Base-by-base conservation (phyloP, 2,329 filamentous ascomycete genomes). In the Rutstroemia sp. region DNA sequence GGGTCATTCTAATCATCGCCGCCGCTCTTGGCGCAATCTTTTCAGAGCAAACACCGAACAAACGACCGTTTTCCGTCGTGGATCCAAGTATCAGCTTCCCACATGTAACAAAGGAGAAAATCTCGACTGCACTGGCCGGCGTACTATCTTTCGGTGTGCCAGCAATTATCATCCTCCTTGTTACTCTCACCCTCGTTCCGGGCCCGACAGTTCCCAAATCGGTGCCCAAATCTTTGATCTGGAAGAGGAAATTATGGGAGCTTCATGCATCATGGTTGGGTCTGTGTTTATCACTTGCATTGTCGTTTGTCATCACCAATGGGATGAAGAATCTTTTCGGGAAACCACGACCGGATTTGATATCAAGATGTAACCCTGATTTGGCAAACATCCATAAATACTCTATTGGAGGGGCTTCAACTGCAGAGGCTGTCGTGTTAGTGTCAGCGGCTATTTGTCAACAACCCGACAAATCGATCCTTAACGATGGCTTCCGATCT, bases 181-280 rank as follows among this genome's bases (percentile, higher is more conserved):
- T 92, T 57, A 82, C 82, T 42, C 71, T 95, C 34, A 61, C 83
- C 58, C 76, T 92, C 63, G 83, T 94, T 0, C 90, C 90, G 1
- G 89, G 88, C 3, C 78, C 81, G 5, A 85, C 84, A 1, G 83
- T 86, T 0, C 79, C 81, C 16, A 76, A 76, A 44, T 77, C 79
- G 19, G 84, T 86, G 0, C 83, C 88, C 1, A 78, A 78, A 61
- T 71, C 78, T 4, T 72, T 89, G 54, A 76, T 92, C 46, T 91
- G 89, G 84, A 82, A 81, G 68, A 81, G 89, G 62, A 96, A 94
- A 73, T 70, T 96, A 1, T 96, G 92, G 91, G 92, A 96, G 71
- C 84, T 89, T 70, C 90, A 96, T 68, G 84, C 83, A 2, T 91
- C 89, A 57, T 89, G 87, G 83, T 82, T 96, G 65, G 92, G 92